Conservation (phyloP, 1,284 basidiomycete species). For the Rhodotorula sp. region DNA sequence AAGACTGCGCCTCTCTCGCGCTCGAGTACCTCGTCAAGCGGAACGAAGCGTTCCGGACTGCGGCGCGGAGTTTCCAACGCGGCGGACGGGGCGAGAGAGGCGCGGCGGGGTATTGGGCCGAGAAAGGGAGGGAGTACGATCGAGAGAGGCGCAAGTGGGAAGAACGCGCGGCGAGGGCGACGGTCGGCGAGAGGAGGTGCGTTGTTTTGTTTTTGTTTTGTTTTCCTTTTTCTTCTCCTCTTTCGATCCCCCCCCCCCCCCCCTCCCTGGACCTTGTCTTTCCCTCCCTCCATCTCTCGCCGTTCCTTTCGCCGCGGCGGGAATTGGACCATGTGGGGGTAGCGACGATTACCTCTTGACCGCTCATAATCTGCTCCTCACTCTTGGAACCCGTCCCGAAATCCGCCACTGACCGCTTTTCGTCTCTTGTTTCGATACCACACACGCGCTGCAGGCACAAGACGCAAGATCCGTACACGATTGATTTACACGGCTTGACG, state of each 20-base stretch:
- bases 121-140: slow-evolving; percentile 48
- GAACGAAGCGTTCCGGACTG: slow-evolving; percentile 46
- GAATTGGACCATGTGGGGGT: no score
- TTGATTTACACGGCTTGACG: slow-evolving; percentile 50
- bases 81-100: slow-evolving; percentile 31
- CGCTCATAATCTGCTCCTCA: no score
- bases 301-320: no score
- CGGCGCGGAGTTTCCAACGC: slow-evolving; percentile 39
- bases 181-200: slow-evolving; percentile 46
- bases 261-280: neutral
- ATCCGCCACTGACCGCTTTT: no score
- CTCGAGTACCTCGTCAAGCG: slow-evolving; percentile 46
- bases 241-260: no score
- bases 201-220: neutral
- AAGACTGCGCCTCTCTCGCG: slow-evolving; percentile 23
- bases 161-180: slow-evolving; percentile 45
- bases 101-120: slow-evolving; percentile 45
- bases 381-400: no score
- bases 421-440: no score
- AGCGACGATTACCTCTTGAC: no score
- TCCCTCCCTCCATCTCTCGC: neutral
- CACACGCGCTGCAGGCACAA: slow-evolving; percentile 9
- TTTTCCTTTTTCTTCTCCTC: neutral
- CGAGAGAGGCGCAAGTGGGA: slow-evolving; percentile 47
- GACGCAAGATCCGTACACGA: slow-evolving; percentile 30